Conservation (phyloP, 495 filamentous ascomycete species). For the Penicillium bialowiezense region DNA sequence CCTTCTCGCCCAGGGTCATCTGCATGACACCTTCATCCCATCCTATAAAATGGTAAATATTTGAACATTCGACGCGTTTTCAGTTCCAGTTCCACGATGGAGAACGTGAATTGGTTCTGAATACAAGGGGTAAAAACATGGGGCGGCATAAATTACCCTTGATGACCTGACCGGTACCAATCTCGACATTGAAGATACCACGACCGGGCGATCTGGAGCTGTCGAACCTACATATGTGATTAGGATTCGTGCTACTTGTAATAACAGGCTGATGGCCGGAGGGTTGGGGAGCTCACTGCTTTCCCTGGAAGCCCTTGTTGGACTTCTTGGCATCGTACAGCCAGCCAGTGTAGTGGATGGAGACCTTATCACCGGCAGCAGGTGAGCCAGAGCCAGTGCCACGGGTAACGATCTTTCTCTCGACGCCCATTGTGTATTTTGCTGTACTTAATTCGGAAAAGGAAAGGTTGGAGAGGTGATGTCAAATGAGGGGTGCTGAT, state of each 20-base stretch:
- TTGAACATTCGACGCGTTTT: neutral
- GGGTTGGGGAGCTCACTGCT: conserved; percentile 39
- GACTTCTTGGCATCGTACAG: conserved; percentile 60
- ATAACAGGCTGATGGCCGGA: neutral
- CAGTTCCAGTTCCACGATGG: neutral
- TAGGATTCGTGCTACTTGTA: neutral
- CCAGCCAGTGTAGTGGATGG: conserved; percentile 82
- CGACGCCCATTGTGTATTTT: conserved; percentile 54
- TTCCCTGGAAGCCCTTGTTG: conserved; percentile 45
- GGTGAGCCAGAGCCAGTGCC: conserved; percentile 59
- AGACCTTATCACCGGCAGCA: conserved; percentile 60
- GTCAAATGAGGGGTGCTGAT: conserved; percentile 4
- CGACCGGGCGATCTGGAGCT: conserved; percentile 58
- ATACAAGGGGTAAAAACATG: neutral
- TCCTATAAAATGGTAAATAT: conserved; percentile 44
- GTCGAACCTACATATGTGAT: conserved; percentile 62
- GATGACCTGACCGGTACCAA: conserved; percentile 78
- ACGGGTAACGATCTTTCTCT: conserved; percentile 34
- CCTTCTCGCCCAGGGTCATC: conserved; percentile 81
- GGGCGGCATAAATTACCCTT: conserved; percentile 50
- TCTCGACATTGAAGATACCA: conserved; percentile 60
- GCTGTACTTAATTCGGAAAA: neutral
- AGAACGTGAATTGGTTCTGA: neutral
- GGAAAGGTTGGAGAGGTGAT: neutral
- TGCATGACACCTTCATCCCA: conserved; percentile 83